phyloP scores from a whole-genome alignment of 768 basidiomycete genomes.

The Cubamyces lactineus region DNA sequence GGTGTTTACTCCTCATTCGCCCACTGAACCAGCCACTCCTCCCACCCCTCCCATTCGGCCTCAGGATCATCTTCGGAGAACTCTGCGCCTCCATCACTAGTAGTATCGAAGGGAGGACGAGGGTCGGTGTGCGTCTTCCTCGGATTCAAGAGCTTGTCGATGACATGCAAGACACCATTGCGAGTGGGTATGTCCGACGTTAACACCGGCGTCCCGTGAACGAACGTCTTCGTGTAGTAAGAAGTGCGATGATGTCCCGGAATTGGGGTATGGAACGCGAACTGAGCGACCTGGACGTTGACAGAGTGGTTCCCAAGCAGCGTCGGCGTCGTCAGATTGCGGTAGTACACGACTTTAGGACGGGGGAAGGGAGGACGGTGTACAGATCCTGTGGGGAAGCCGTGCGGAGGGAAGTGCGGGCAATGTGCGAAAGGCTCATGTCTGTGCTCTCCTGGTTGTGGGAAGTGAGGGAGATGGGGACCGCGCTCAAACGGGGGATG shows the following conservation, averaged over 20 bases:
- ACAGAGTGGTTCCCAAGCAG: conserved; percentile 48
- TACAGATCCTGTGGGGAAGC: neutral
- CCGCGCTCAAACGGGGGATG: too few relatives aligned
- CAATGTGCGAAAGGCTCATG: too few relatives aligned
- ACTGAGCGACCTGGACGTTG: conserved; percentile 51
- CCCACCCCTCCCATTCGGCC: conserved; percentile 37
- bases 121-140: neutral
- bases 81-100: neutral
- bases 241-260: conserved; percentile 38
- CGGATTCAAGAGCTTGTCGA: conserved; percentile 48
- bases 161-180: conserved; percentile 62
- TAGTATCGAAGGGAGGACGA: neutral
- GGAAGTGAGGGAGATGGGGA: too few relatives aligned
- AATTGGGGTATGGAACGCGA: conserved; percentile 38
- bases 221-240: conserved; percentile 43
- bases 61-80: conserved; percentile 3
- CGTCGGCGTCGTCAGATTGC: conserved; percentile 41
- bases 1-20: conserved; percentile 39
- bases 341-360: conserved; percentile 23
- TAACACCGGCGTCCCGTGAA: conserved; percentile 43
- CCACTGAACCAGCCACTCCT: conserved; percentile 55
- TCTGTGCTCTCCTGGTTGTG: too few relatives aligned
- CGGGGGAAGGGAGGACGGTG: conserved; percentile 36
- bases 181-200: conserved; percentile 52
- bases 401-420: neutral